phyloP scores from a whole-genome alignment of 1,139 yeast species.

The Yamadazyma siamensis region DNA sequence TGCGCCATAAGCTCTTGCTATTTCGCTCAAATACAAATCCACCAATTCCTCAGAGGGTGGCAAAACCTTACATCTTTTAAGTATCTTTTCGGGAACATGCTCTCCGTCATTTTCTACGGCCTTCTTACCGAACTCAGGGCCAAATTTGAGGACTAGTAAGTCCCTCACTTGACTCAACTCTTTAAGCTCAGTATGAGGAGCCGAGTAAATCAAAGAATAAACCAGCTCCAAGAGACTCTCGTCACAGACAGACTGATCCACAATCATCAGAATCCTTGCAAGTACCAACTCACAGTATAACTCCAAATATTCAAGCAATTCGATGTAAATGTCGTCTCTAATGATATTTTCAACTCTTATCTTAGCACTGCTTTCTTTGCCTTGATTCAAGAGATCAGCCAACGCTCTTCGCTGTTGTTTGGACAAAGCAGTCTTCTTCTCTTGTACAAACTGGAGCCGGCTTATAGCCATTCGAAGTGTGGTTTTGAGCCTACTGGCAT shows the following conservation, averaged over 20 bases:
- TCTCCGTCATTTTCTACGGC: constrained; percentile 56
- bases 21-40: constrained; percentile 68
- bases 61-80: constrained; percentile 58
- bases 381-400: constrained; percentile 67
- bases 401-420: constrained; percentile 75
- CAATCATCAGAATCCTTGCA: constrained; percentile 65
- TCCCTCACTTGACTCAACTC: constrained; percentile 66
- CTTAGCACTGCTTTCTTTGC: constrained; percentile 80
- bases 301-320: constrained; percentile 75
- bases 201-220: constrained; percentile 63
- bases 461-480: constrained; percentile 78
- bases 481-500: constrained; percentile 56
- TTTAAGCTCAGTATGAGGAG: constrained; percentile 72
- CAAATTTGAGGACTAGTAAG: constrained; percentile 59
- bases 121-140: constrained; percentile 54
- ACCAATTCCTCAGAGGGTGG: constrained; percentile 71
- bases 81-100: constrained; percentile 62
- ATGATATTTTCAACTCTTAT: constrained; percentile 85
- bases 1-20: constrained; percentile 75
- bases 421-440: constrained; percentile 75
- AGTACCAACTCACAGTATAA: constrained; percentile 79
- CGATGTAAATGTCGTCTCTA: constrained; percentile 80
- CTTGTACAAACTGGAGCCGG: constrained; percentile 75
- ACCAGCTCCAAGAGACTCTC: constrained; percentile 73
- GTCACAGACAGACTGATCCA: constrained; percentile 49